Conservation (phyloP, 768 basidiomycete species). For the Neoboletus magnificus region DNA sequence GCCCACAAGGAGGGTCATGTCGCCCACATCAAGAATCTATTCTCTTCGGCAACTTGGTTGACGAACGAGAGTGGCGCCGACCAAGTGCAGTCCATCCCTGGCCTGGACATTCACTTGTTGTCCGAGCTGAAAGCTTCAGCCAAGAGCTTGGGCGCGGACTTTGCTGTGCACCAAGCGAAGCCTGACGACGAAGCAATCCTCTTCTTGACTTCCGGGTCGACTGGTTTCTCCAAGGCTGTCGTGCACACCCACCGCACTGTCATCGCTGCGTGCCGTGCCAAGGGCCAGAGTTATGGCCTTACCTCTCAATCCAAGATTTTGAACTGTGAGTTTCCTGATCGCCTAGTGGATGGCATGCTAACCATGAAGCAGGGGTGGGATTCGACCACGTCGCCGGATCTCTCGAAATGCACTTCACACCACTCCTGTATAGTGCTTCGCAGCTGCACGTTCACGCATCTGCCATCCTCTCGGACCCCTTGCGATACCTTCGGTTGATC, state of each 20-base stretch:
- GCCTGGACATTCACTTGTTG: conserved; percentile 25
- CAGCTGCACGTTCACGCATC: no score
- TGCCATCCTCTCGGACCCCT: no score
- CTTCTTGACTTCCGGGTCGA: no score
- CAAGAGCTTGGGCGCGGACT: no score
- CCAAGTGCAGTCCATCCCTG: conserved; percentile 23
- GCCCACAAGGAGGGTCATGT: no score
- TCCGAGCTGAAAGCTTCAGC: conserved; percentile 19
- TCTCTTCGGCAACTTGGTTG: conserved; percentile 30
- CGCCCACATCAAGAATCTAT: no score
- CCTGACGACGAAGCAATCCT: no score
- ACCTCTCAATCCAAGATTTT: conserved; percentile 35
- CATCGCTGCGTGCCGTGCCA: conserved; percentile 32
- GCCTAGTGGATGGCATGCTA: background rate
- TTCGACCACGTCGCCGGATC: conserved; percentile 47
- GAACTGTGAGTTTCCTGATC: conserved; percentile 33
- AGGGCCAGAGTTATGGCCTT: conserved; percentile 34
- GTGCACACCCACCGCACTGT: conserved; percentile 40
- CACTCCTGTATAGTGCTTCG: no score
- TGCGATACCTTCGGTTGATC: no score
- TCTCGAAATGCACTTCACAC: conserved; percentile 40
- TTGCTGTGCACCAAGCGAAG: no score
- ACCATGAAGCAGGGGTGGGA: no score
- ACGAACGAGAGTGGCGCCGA: conserved; percentile 28
- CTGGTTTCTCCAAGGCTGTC: no score